Percentiles rank a stretch among this genome's conserved stretches.
These are phyloP conservation scores for Bryum argenteum DNA, from an alignment of 225 moss, liverwort and hornwort species.

Conservation along the genomic window DNA sequence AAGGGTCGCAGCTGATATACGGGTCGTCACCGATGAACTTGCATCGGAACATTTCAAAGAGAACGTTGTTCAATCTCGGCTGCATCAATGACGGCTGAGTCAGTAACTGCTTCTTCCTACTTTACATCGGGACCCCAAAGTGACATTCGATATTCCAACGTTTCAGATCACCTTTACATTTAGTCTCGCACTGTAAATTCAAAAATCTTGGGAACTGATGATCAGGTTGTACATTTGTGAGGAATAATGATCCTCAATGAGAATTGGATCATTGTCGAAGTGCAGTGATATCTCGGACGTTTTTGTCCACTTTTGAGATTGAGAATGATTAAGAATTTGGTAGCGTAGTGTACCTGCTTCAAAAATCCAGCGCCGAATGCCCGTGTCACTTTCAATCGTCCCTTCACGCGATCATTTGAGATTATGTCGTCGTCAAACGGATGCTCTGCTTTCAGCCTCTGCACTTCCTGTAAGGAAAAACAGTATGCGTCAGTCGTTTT, in stretches of 20 bases:
- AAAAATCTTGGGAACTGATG: too few species aligned
- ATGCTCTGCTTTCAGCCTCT: slow-evolving; percentile 85
- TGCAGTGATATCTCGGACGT: too few species aligned
- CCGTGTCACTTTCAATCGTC: slow-evolving; percentile 94
- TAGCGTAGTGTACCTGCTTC: slow-evolving; percentile 69
- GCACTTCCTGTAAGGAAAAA: slow-evolving; percentile 67
- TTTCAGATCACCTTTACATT: too few species aligned
- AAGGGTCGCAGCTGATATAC: slow-evolving; percentile 88
- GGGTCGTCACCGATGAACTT: slow-evolving; percentile 88
- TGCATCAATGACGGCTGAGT: slow-evolving; percentile 38
- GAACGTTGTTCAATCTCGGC: slow-evolving; percentile 98
- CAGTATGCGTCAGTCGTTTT: too few species aligned
- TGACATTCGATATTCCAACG: too few species aligned
- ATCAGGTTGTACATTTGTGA: too few species aligned
- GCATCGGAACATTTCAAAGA: slow-evolving; percentile 98
- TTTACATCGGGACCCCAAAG: too few species aligned
- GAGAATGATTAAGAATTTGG: not conserved
- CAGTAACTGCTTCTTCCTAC: not conserved
- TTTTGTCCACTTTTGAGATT: too few species aligned
- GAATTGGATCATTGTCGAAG: too few species aligned
- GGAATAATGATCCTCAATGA: too few species aligned
- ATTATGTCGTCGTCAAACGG: slow-evolving; percentile 81
- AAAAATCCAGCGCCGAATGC: slow-evolving; percentile 99
- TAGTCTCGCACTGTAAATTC: too few species aligned
- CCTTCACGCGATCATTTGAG: slow-evolving; percentile 95